These are phyloP conservation scores for Wallacemonas sp. DNA, from an alignment of 208 protist genomes.

Conservation along the genomic window DNA sequence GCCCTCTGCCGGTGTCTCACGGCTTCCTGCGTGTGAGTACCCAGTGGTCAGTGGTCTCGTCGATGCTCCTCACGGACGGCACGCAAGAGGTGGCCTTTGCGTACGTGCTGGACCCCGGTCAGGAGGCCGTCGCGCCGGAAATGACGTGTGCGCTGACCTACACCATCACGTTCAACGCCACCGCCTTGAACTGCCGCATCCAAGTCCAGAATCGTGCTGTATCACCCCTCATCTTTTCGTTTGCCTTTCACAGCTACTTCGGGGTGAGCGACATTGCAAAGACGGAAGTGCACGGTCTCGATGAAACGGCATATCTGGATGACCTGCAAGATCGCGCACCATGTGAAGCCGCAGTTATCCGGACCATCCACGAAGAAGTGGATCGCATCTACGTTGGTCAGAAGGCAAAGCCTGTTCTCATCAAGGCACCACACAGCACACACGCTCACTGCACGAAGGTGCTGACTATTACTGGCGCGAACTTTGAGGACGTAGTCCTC, in stretches of 20 bases:
- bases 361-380: slow-evolving; percentile 31
- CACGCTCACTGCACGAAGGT: slow-evolving; percentile 18
- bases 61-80: slow-evolving; percentile 5
- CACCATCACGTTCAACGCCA: slow-evolving; percentile 50
- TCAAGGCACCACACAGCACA: slow-evolving; percentile 2
- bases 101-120: slow-evolving; percentile 16
- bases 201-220: slow-evolving; percentile 33
- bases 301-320: slow-evolving; percentile 41
- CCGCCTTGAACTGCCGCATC: slow-evolving; percentile 33
- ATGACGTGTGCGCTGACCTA: slow-evolving; percentile 28
- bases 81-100: slow-evolving; percentile 17
- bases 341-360: slow-evolving; percentile 1
- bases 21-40: slow-evolving; percentile 46
- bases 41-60: slow-evolving; percentile 20
- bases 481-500: slow-evolving; percentile 55
- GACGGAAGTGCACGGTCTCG: slow-evolving; percentile 48
- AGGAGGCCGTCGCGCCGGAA: slow-evolving; percentile 12
- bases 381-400: slow-evolving; percentile 60
- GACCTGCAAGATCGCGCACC: slow-evolving; percentile 33
- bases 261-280: slow-evolving; percentile 33
- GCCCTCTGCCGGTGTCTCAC: slow-evolving; percentile 42
- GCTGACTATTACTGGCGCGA: slow-evolving; percentile 26
- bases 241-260: slow-evolving; percentile 77
- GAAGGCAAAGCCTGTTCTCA: slow-evolving; percentile 19
- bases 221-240: slow-evolving; percentile 36